A percentile compares a stretch with the other conserved stretches of the same genome.
These are phyloP conservation scores for Castanopsis chinensis DNA, from an alignment of 306 rosid species.

Conservation along the genomic window DNA sequence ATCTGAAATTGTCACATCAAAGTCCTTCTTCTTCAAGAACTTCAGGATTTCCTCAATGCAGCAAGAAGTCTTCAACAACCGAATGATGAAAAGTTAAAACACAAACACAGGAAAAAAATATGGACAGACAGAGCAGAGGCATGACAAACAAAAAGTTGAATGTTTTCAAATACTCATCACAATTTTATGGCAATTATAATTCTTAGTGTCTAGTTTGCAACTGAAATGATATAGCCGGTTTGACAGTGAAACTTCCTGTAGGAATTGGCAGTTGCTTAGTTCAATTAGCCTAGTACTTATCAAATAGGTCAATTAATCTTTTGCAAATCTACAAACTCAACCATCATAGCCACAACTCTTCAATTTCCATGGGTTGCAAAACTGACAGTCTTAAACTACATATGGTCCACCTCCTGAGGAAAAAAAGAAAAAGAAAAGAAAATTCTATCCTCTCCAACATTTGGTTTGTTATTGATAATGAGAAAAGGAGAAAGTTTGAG, in stretches of 20 bases:
- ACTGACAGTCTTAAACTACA: neutral
- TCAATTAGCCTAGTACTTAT: neutral
- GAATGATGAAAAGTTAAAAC: constrained; percentile 26
- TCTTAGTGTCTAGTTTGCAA: neutral
- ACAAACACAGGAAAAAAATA: neutral
- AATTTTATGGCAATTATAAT: neutral
- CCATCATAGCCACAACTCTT: neutral
- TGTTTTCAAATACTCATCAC: neutral
- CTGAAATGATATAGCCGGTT: neutral
- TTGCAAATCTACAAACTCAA: neutral
- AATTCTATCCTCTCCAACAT: neutral
- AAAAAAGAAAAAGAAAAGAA: neutral
- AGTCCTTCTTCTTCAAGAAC: constrained; percentile 53
- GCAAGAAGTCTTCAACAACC: constrained; percentile 53
- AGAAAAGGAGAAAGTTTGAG: neutral
- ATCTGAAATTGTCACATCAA: constrained; percentile 52
- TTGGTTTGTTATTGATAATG: neutral
- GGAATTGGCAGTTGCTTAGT: neutral
- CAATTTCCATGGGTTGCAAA: neutral
- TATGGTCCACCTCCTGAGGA: neutral
- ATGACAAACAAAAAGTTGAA: neutral
- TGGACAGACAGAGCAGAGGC: neutral
- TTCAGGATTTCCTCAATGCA: constrained; percentile 46
- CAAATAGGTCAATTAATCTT: neutral
- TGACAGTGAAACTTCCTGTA: neutral